phyloP scores from a whole-genome alignment of 2,329 filamentous ascomycete species.

The Alternaria metachromatica region DNA sequence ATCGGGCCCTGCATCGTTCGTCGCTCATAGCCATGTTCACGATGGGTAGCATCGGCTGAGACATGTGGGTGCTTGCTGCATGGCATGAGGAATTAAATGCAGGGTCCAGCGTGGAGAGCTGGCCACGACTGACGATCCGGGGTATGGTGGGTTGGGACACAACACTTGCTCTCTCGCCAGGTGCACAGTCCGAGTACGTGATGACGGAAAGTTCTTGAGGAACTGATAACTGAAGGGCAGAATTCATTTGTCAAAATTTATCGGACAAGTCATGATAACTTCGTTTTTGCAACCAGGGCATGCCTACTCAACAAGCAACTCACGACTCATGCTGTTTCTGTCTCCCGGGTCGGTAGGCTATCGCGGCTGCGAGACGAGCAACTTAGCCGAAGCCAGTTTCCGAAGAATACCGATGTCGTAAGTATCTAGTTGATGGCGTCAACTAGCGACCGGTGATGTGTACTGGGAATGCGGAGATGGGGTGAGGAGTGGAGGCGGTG shows the following conservation, averaged over 20 bases:
- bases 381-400: neutral
- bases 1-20: neutral
- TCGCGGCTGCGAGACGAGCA: neutral
- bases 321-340: neutral
- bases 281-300: neutral
- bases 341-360: neutral
- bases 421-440: neutral
- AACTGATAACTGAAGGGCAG: neutral
- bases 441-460: neutral
- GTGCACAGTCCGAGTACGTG: neutral
- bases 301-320: neutral
- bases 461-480: neutral
- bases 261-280: neutral
- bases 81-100: neutral
- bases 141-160: neutral
- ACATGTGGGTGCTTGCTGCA: neutral
- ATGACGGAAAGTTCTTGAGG: neutral
- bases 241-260: neutral
- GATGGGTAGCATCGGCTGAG: conserved; percentile 14
- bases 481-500: neutral
- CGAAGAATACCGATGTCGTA: neutral
- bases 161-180: neutral
- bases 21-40: neutral
- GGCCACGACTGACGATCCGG: neutral
- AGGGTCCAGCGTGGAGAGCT: neutral